A percentile compares a stretch with the other conserved stretches of the same genome.
Conservation (phyloP, 2,329 filamentous ascomycete species). For the Penicillium decumbens region DNA sequence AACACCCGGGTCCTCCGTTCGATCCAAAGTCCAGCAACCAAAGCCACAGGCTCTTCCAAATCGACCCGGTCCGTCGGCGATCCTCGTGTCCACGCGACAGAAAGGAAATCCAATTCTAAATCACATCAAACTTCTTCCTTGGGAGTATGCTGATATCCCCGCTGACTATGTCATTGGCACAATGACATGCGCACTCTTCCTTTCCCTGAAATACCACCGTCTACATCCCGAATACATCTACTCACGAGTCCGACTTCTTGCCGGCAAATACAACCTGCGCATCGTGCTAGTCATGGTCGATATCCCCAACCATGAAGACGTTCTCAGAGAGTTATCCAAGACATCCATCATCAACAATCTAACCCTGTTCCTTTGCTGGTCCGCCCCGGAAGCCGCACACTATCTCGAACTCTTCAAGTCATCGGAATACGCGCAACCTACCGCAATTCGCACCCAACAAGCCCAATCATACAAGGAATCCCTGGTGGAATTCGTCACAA, state of each 20-base stretch:
- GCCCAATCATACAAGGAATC: slow-evolving; percentile 78
- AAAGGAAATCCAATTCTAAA: slow-evolving; percentile 92
- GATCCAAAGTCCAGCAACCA: slow-evolving; percentile 69
- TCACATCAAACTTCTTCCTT: slow-evolving; percentile 73
- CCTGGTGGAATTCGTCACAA: slow-evolving; percentile 87
- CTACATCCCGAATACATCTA: slow-evolving; percentile 98
- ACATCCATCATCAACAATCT: slow-evolving; percentile 89
- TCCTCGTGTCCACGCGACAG: slow-evolving; percentile 85
- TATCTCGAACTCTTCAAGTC: slow-evolving; percentile 95
- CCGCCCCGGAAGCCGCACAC: slow-evolving; percentile 82
- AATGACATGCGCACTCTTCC: slow-evolving; percentile 85
- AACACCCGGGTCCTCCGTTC: slow-evolving; percentile 1
- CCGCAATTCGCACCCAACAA: slow-evolving; percentile 80
- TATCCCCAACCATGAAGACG: slow-evolving; percentile 88
- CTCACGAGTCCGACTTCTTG: slow-evolving; percentile 77
- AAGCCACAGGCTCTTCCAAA: slow-evolving; percentile 78
- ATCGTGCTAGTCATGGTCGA: slow-evolving; percentile 89
- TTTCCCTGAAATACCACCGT: slow-evolving; percentile 94
- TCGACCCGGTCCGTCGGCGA: slow-evolving; percentile 64
- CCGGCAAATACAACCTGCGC: slow-evolving; percentile 80
- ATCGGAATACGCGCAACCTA: slow-evolving; percentile 78
- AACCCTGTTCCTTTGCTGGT: slow-evolving; percentile 91
- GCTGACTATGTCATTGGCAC: slow-evolving; percentile 85
- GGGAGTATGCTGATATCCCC: slow-evolving; percentile 97
- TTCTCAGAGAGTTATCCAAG: slow-evolving; percentile 83